Evolutionary conservation across 2,329 filamentous ascomycete genomes (phyloP).

Genomic region (Talaromyces amestolkiae): DNA sequence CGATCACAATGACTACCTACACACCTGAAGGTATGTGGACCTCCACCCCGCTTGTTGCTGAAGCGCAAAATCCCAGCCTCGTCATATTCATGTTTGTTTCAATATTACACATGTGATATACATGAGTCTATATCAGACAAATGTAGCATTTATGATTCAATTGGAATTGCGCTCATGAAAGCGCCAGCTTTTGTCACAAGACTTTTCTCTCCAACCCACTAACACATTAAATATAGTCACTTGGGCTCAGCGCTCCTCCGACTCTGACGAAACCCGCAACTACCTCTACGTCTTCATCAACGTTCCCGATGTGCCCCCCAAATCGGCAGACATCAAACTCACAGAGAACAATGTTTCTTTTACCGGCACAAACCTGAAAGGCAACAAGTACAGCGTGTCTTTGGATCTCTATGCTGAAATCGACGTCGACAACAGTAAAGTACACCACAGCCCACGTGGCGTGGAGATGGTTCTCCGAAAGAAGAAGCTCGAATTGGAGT

Average conservation of each 20-base stretch:
- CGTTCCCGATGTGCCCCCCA: constrained; percentile 76
- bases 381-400: constrained; percentile 80
- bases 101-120: not conserved
- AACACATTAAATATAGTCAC: constrained; percentile 61
- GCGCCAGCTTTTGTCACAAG: not conserved
- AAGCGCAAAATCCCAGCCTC: constrained; percentile 8
- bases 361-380: constrained; percentile 80
- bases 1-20: constrained; percentile 31
- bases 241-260: constrained; percentile 95
- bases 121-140: not conserved
- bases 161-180: not conserved
- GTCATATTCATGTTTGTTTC: not conserved
- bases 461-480: constrained; percentile 90
- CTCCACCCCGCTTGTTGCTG: constrained; percentile 14
- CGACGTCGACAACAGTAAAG: constrained; percentile 77
- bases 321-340: constrained; percentile 77
- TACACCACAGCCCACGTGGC: constrained; percentile 83
- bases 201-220: not conserved
- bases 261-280: constrained; percentile 78
- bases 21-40: constrained; percentile 48
- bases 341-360: constrained; percentile 75
- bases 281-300: constrained; percentile 90
- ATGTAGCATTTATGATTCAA: not conserved
- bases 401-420: constrained; percentile 90
- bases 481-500: constrained; percentile 93